Base-by-base conservation (phyloP, 148 eudicot genomes). In the Spergularia bocconei region DNA sequence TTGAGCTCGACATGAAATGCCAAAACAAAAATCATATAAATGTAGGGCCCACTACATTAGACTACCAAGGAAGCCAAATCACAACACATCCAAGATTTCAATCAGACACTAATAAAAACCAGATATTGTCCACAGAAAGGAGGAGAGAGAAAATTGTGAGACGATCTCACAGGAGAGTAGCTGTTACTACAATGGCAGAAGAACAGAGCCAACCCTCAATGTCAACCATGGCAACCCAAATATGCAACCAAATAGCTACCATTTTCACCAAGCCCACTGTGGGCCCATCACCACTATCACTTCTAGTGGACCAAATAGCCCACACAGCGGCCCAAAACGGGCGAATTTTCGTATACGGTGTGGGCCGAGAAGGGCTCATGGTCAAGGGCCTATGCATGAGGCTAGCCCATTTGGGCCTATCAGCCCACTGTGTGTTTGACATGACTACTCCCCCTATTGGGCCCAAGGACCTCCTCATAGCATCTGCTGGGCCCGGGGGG, bases 351-450 rank as follows among this genome's bases (percentile, higher is more conserved):
- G 84, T 92, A 57, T 88, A 91, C 75, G 97, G 98, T 54, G 97
- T 94, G 69, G 98, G 98, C 59, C 96, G 97, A 6, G 97, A 94
- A 66, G 97, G 97, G 19, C 90, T 94, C 6, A 94, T 94, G 97
- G 61, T 90, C 14, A 90, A 89, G 66, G 97, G 86, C 73, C 84
- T 94, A 4, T 88, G 91, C 76, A 94, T 94, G 97, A 64, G 98
- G 13, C 87, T 94, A 16, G 81, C 82, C 81, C 97, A 92, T 59
- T 71, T 92, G 61, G 97, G 93, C 67, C 84, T 92, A 55, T 63
- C 80, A 11, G 93, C 92, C 73, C 92, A 94, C 86, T 87, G 87
- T 83, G 85, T 94, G 7, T 89, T 88, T 78, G 96, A 92, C 86
- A 92, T 92, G 98, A 92, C 96, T 7, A 87, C 96, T 2, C 98